phyloP scores from a whole-genome alignment of 768 basidiomycete species.

The Suillus spraguei region DNA sequence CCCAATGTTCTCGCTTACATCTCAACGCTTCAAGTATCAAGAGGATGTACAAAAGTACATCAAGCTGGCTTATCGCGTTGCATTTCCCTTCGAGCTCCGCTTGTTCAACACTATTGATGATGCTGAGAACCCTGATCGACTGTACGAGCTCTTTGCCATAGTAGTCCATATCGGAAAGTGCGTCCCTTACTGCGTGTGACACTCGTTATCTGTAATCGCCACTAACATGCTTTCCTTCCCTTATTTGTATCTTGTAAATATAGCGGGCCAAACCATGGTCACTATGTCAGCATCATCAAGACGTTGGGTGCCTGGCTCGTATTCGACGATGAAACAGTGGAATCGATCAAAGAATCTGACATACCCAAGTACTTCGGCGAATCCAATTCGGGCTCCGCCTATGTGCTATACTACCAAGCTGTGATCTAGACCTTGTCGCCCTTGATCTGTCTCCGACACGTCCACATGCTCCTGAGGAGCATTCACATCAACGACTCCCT shows the following conservation, averaged over 20 bases:
- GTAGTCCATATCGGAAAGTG: conserved; percentile 99
- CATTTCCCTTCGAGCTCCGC: conserved; percentile 92
- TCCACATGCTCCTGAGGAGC: conserved; percentile 24
- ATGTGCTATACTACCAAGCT: conserved; percentile 97
- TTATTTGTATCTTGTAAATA: conserved; percentile 19
- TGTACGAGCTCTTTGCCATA: conserved; percentile 94
- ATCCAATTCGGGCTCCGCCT: conserved; percentile 83
- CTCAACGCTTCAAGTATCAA: conserved; percentile 99
- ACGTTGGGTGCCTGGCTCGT: conserved; percentile 84
- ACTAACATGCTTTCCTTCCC: conserved; percentile 19
- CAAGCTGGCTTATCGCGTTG: conserved; percentile 95
- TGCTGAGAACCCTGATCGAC: conserved; percentile 83
- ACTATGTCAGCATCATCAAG: conserved; percentile 95
- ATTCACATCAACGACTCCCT: conserved; percentile 16
- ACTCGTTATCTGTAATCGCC: conserved; percentile 10
- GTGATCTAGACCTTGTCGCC: conserved; percentile 83
- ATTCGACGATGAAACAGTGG: conserved; percentile 95
- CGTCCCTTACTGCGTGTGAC: conserved; percentile 38
- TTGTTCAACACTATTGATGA: conserved; percentile 98
- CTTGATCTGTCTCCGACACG: conserved; percentile 55
- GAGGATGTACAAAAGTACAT: conserved; percentile 89
- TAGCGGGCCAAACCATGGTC: conserved; percentile 98
- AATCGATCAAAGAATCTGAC: conserved; percentile 83
- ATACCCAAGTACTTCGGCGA: conserved; percentile 96
- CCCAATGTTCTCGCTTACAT: conserved; percentile 95